phyloP scores from a whole-genome alignment of 2,329 filamentous ascomycete species.

The Atkinsonella hypoxylon region DNA sequence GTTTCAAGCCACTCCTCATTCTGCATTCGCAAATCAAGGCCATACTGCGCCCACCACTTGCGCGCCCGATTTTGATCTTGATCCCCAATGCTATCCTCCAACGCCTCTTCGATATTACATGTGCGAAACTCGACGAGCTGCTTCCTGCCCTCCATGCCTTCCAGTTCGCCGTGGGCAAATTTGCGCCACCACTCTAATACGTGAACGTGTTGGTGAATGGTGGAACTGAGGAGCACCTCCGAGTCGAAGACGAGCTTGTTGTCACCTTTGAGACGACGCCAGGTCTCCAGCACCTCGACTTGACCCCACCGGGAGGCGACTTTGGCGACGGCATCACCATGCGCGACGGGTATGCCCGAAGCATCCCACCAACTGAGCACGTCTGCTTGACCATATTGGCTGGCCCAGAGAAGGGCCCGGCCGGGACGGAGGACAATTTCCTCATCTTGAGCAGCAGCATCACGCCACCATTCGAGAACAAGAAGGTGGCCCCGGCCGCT shows the following conservation, averaged over 20 bases:
- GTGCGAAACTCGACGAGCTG: constrained; percentile 84
- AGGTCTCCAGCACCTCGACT: constrained; percentile 71
- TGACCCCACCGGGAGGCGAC: constrained; percentile 78
- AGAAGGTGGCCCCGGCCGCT: constrained; percentile 73
- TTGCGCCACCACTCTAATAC: constrained; percentile 90
- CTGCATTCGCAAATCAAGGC: constrained; percentile 66
- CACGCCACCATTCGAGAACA: constrained; percentile 89
- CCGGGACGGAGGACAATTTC: constrained; percentile 60
- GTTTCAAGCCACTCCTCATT: constrained; percentile 86
- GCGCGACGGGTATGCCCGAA: constrained; percentile 65
- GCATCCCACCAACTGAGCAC: constrained; percentile 82
- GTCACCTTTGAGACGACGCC: constrained; percentile 60
- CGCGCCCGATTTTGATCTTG: constrained; percentile 55
- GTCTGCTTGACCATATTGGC: constrained; percentile 66
- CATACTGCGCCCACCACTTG: constrained; percentile 80
- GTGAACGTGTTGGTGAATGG: constrained; percentile 70
- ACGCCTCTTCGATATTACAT: constrained; percentile 87
- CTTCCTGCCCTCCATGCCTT: constrained; percentile 39
- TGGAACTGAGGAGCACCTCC: constrained; percentile 75
- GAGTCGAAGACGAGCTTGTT: constrained; percentile 61
- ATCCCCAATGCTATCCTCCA: constrained; percentile 69
- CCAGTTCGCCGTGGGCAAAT: constrained; percentile 45
- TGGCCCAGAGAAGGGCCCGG: constrained; percentile 71
- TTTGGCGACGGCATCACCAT: constrained; percentile 72
- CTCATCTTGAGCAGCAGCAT: constrained; percentile 49